phyloP scores from a whole-genome alignment of 176 grass and related monocot genomes.

The Tillandsia fasciculata region DNA sequence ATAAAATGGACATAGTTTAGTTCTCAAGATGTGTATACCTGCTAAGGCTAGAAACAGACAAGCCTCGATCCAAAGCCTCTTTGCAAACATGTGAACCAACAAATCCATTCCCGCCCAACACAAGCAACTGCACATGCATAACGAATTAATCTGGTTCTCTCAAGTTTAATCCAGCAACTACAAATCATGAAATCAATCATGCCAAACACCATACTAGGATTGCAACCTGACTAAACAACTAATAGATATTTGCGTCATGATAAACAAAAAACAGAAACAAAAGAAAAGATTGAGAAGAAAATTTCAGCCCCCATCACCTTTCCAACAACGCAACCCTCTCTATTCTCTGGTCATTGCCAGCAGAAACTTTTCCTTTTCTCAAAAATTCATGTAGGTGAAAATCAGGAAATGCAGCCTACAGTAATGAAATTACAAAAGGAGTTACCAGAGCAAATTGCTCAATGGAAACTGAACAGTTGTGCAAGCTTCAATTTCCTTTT shows the following conservation, averaged over 20 bases:
- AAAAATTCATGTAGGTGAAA: neutral
- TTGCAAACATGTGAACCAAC: constrained; percentile 92
- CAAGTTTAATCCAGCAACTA: neutral
- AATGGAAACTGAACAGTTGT: too few species aligned
- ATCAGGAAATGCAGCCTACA: neutral
- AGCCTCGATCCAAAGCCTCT: constrained; percentile 66
- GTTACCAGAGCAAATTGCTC: neutral
- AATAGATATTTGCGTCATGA: too few species aligned
- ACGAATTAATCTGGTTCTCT: neutral
- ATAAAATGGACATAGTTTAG: neutral
- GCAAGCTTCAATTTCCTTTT: too few species aligned
- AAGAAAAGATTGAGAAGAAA: too few species aligned
- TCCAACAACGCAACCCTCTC: too few species aligned
- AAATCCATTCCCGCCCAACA: constrained; percentile 89
- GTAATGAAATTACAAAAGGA: neutral
- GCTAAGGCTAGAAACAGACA: constrained; percentile 83
- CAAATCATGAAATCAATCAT: neutral
- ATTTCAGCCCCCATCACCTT: too few species aligned
- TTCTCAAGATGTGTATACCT: constrained; percentile 31
- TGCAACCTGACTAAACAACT: too few species aligned
- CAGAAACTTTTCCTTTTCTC: too few species aligned
- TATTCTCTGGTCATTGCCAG: too few species aligned
- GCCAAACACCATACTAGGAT: neutral
- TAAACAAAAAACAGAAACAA: too few species aligned
- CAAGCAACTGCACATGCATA: constrained; percentile 45